Evolutionary conservation across 176 grass and related monocot genomes (phyloP).

Genomic region (Phoenix dactylifera): DNA sequence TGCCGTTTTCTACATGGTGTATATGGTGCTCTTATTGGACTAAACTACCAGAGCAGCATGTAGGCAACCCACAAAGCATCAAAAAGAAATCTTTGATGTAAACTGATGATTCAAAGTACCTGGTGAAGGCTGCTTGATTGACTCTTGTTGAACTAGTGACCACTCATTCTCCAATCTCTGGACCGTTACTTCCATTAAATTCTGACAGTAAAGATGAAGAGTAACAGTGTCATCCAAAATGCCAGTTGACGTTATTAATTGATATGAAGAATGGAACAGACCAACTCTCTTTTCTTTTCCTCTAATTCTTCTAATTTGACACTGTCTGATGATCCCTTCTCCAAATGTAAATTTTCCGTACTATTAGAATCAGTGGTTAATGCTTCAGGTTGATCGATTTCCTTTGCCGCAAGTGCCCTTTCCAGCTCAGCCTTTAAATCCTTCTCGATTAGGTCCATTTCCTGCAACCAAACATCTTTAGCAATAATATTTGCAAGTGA

Average conservation of each 20-base stretch:
- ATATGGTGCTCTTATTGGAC: too few relatives aligned
- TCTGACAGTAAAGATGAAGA: slow-evolving; percentile 20
- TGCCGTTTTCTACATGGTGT: too few relatives aligned
- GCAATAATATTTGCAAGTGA: too few relatives aligned
- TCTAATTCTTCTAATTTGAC: slow-evolving; percentile 64
- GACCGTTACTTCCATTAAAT: slow-evolving; percentile 44
- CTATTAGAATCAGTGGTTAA: slow-evolving; percentile 31
- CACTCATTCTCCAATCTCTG: slow-evolving; percentile 68
- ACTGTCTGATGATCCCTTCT: slow-evolving; percentile 37
- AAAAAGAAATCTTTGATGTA: too few relatives aligned
- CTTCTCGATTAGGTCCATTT: slow-evolving; percentile 46
- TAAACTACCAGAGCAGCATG: too few relatives aligned
- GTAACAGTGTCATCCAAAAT: background rate
- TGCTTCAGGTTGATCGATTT: slow-evolving; percentile 32
- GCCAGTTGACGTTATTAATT: slow-evolving; percentile 7
- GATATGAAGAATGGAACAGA: slow-evolving; percentile 10
- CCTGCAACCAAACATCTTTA: slow-evolving; percentile 26
- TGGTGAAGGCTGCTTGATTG: slow-evolving; percentile 64
- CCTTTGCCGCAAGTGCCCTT: slow-evolving; percentile 41
- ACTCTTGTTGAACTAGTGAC: slow-evolving; percentile 62
- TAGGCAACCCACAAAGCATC: too few relatives aligned
- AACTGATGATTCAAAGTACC: slow-evolving; percentile 28
- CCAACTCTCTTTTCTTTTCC: slow-evolving; percentile 65
- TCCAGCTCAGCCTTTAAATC: slow-evolving; percentile 56
- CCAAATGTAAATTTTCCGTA: slow-evolving; percentile 34